Evolutionary conservation across 1,139 yeast species (phyloP), one percentile per base, ranked within the genome.

Genomic region (Sugiyamaella neomexicana): DNA sequence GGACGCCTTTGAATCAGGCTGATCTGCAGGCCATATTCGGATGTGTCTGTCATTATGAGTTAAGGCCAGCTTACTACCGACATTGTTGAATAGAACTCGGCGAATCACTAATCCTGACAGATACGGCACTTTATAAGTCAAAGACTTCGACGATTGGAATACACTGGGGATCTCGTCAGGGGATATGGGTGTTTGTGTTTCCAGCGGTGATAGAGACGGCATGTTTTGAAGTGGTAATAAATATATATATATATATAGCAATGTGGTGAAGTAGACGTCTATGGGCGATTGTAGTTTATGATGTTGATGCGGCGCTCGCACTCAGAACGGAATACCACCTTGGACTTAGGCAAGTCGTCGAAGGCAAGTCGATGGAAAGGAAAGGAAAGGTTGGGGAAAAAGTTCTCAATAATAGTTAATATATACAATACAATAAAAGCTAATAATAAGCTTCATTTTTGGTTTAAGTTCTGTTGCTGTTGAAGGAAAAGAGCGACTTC

Each of bases 21-120:
- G 57, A 38, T 63, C 68, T 1, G 61, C 50, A 9, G 58, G 58
- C 71, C 71, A 68, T 12, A 68, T 57, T 17, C 66, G 58, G 7
- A 68, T 55, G 25, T 59, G 60, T 20, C 66, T 56, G 50, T 66
- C 70, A 23, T 54, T 56, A 31, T 64, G 63, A 2, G 61, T 58
- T 40, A 63, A 56, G 2, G 69, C 68, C 5, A 68, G 46, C 34
- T 62, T 58, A 7, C 65, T 56, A 1, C 71, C 71, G 4, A 59
- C 51, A 29, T 62, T 64, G 52, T 68, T 68, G 66, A 68, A 68
- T 9, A 56, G 56, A 17, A 62, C 61, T n/a, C 51, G 52, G 12
- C 63, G 58, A 6, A 60, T 48, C 10, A 45, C 36, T 32, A 53
- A 54, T 9, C 57, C 56, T 5, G 45, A 29, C 2, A 51, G 52